Conservation (phyloP, 345 rosid species). For the Barbarea vulgaris region DNA sequence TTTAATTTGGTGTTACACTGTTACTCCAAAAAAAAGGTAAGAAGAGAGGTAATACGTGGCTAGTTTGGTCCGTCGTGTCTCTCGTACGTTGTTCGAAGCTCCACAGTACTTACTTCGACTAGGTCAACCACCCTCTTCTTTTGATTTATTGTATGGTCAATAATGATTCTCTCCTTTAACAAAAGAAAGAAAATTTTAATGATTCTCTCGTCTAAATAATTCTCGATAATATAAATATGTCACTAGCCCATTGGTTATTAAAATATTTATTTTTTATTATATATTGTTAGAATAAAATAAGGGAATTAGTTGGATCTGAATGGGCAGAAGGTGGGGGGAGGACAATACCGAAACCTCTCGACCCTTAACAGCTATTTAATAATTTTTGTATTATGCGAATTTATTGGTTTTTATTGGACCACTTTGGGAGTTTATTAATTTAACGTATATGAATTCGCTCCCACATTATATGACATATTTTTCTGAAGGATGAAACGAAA, state of each 20-base stretch:
- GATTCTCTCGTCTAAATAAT: neutral
- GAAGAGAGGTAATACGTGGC: constrained; percentile 30
- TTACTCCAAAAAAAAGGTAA: neutral
- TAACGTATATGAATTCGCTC: constrained; percentile 3
- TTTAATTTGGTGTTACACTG: constrained; percentile 4
- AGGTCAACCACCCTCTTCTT: neutral
- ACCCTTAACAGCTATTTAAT: constrained; percentile 30
- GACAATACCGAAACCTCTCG: constrained; percentile 25
- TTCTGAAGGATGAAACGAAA: neutral
- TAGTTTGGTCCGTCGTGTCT: constrained; percentile 30
- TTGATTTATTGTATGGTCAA: neutral
- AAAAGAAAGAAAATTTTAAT: neutral
- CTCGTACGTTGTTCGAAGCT: constrained; percentile 40
- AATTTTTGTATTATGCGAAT: neutral
- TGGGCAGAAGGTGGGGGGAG: constrained; percentile 33
- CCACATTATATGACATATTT: neutral
- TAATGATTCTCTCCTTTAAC: neutral
- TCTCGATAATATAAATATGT: neutral
- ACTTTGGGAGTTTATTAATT: constrained; percentile 11
- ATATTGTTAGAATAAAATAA: constrained; percentile 2
- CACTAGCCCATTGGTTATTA: neutral
- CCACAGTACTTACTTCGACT: constrained; percentile 7
- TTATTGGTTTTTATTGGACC: constrained; percentile 36
- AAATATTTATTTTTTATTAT: neutral
- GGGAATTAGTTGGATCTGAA: constrained; percentile 33